Base-by-base conservation (phyloP, 2,329 filamentous ascomycete species). In the Claviceps pusilla region DNA sequence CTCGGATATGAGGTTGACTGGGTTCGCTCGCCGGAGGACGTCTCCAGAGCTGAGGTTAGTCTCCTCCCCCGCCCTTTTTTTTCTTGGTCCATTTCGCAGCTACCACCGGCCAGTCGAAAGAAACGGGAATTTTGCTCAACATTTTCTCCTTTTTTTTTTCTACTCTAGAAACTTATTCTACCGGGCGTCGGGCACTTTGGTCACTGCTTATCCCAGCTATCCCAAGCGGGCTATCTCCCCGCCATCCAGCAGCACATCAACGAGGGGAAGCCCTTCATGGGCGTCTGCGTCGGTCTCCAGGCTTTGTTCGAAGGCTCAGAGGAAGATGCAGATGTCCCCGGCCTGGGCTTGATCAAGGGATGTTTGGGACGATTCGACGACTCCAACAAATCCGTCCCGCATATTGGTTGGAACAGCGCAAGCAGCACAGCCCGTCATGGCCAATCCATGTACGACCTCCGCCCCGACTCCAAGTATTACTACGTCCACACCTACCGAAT, bases 331-430 rank as follows among this genome's bases (percentile, higher is more conserved):
- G 69, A 75, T 19, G 82, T 88, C 14, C 71, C 82, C 2, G 93
- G 93, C 1, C 73, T 98, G 50, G 86, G 84, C 5, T 48, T 95
- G 33, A 82, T 97, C 57, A 82, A 84, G 48, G 80, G 79, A 43
- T 73, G 72, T 11, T 78, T 98, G 59, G 76, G 80, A 65, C 83
- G 84, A 57, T 98, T 98, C 71, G 74, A 88, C 65, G 82, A 87
- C 66, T 68, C 70, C 37, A 73, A 79, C 63, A 97, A 97, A 72
- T 84, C 89, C 42, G 94, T 98, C n/a, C 93, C 93, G 43, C 94
- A 98, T 71, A 98, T 98, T 68, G 93, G 93, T 54, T 98, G 93
- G 93, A 98, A 98, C 71, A 89, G 84, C 61, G 93, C 94, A 48
- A 84, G 93, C 48, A 84, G 83, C 62, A 82, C 84, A 1, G 71